Evolutionary conservation across 495 filamentous ascomycete species (phyloP), one percentile per base, ranked within the genome.

Genomic region (Neurospora tetrasperma): DNA sequence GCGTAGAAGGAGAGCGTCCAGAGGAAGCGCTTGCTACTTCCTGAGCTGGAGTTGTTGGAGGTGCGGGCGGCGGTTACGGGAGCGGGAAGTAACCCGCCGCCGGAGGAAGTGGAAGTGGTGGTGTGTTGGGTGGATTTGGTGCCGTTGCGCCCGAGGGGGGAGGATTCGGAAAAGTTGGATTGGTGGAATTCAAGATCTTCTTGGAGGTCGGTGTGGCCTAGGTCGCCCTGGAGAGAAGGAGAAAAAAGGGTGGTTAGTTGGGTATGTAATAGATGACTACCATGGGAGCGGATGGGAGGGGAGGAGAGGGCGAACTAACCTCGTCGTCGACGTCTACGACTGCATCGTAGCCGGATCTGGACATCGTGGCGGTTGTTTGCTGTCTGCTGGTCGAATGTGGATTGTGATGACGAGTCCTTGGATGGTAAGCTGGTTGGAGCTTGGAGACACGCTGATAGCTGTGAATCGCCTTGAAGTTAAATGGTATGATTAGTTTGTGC

Each of bases 151-250:
- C 80, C 82, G 76, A 85, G 87, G 71, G 87, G 84, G 74, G 86
- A 80, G 80, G 81, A 89, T 85, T 82, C 81, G 74, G 77, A 80
- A 81, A 86, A 87, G 79, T 82, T 88, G 59, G 94, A 97, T 76
- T 92, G 90, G 87, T 99, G 96, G 85, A 99, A 99, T 88, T 98
- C 96, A 75, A 98, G 94, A 84, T 98, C 96, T 80, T 97, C 94
- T 86, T 98, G 93, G 14, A 98, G 90, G 82, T 99, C 96, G 42
- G 96, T 98, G 83, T 98, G 93, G 77, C 96, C 96, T 74, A 99
- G 91, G 85, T 99, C 96, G 81, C 96, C 96, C 93, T 98, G 76
- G 70, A 43, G 1, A 35, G 18, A 12, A 71, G 44, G 16, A 16
- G 3, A 5, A 38, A 38, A 38, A 38, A n/a, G 69, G 40, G 39